These are phyloP conservation scores for Epithele typhae DNA, from an alignment of 768 basidiomycete species.

Conservation along the genomic window DNA sequence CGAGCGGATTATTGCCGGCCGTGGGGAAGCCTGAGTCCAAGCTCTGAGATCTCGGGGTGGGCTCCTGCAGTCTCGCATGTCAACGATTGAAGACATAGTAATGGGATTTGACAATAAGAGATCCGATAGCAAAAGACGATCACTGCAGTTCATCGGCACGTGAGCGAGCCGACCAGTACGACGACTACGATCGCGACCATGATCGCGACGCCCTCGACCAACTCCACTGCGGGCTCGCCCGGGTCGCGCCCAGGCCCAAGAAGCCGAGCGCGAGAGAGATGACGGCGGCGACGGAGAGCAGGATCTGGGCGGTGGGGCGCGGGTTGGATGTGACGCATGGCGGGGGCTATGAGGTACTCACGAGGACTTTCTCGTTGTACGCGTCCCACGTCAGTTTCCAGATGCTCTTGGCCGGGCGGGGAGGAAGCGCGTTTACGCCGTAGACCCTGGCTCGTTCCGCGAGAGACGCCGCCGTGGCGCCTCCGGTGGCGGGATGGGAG, in stretches of 20 bases:
- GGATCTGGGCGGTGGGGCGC: slow-evolving; percentile 52
- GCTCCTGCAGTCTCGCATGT: no score
- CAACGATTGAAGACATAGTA: no score
- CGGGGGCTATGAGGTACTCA: slow-evolving; percentile 36
- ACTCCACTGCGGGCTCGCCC: slow-evolving; percentile 80
- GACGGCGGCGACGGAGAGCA: slow-evolving; percentile 90
- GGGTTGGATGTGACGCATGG: no score
- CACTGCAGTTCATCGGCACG: no score
- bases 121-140: no score
- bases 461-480: no score
- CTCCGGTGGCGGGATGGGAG: no score
- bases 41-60: no score
- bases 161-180: slow-evolving; percentile 86
- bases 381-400: slow-evolving; percentile 57
- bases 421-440: slow-evolving; percentile 48
- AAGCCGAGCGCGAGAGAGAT: slow-evolving; percentile 93
- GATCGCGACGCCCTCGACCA: slow-evolving; percentile 93
- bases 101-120: no score
- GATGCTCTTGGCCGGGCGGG: slow-evolving; percentile 43
- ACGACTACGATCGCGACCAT: slow-evolving; percentile 73
- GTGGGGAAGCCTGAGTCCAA: no score
- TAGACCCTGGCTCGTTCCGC: slow-evolving; percentile 46
- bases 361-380: slow-evolving; percentile 58
- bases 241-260: slow-evolving; percentile 65
- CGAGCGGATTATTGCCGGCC: no score